Percentiles rank a stretch among this genome's conserved stretches.
phyloP scores from a whole-genome alignment of 495 filamentous ascomycete species.

The Penicillium flavigenum region DNA sequence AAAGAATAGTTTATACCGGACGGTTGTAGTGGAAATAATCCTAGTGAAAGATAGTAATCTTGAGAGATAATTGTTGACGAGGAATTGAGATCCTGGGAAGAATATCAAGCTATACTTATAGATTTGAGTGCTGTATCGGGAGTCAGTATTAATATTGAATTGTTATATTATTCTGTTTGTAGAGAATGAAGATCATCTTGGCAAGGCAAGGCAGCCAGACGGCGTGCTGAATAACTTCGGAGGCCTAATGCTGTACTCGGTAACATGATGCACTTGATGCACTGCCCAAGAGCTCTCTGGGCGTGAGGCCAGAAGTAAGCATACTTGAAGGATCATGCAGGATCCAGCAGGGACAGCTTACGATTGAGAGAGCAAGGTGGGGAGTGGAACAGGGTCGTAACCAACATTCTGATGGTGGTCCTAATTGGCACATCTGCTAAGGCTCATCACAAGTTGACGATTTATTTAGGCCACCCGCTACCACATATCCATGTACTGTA shows the following conservation, averaged over 20 bases:
- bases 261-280: neutral
- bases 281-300: neutral
- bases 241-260: constrained; percentile 8
- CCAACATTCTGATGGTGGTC: neutral
- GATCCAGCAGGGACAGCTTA: neutral
- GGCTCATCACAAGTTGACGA: neutral
- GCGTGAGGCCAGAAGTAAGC: constrained; percentile 5
- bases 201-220: constrained; percentile 7
- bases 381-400: constrained; percentile 6
- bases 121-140: neutral
- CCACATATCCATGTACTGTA: too few species aligned
- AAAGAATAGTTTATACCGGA: constrained; percentile 1
- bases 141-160: neutral
- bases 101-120: neutral
- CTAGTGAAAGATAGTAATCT: neutral
- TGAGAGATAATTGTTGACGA: constrained; percentile 3
- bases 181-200: constrained; percentile 16
- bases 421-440: constrained; percentile 9
- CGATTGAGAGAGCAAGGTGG: constrained; percentile 8
- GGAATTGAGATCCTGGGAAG: constrained; percentile 1
- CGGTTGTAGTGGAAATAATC: constrained; percentile 6
- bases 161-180: neutral
- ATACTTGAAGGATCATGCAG: constrained; percentile 12
- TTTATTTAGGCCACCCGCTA: neutral
- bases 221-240: constrained; percentile 1